These are phyloP conservation scores for Candida morakotiae DNA, from an alignment of 805 yeast genomes.

Conservation along the genomic window DNA sequence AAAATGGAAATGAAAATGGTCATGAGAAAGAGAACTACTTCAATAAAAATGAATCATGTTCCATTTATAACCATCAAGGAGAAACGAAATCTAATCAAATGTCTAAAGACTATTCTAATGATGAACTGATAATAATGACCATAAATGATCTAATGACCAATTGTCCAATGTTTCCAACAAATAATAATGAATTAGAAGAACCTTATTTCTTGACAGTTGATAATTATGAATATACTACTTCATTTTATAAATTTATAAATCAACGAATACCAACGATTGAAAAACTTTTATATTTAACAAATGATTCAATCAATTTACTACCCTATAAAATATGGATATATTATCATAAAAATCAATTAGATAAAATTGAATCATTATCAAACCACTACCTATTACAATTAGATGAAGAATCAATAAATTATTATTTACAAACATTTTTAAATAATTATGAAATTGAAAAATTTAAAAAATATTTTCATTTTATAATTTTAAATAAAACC, in stretches of 20 bases:
- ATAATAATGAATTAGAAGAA: slow-evolving; percentile 10
- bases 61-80: neutral
- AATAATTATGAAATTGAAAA: slow-evolving; percentile 30
- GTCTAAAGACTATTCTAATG: too few relatives aligned
- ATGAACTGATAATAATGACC: slow-evolving; percentile 5
- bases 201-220: slow-evolving; percentile 8
- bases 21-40: neutral
- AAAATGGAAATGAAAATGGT: neutral
- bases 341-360: slow-evolving; percentile 31
- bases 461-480: slow-evolving; percentile 22
- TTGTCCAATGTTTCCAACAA: slow-evolving; percentile 7
- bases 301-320: slow-evolving; percentile 10
- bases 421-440: slow-evolving; percentile 26
- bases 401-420: slow-evolving; percentile 22
- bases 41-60: neutral
- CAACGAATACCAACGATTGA: slow-evolving; percentile 20
- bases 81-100: too few relatives aligned
- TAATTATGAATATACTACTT: slow-evolving; percentile 7
- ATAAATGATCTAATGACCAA: slow-evolving; percentile 9
- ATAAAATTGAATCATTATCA: slow-evolving; percentile 8
- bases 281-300: slow-evolving; percentile 11
- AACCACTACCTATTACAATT: slow-evolving; percentile 5
- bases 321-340: slow-evolving; percentile 30
- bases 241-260: slow-evolving; percentile 13
- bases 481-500: slow-evolving; percentile 12